Percentiles rank a stretch among this genome's conserved stretches.
Evolutionary conservation across 345 rosid genomes (phyloP).

Genomic region (Euphorbia peplus): DNA sequence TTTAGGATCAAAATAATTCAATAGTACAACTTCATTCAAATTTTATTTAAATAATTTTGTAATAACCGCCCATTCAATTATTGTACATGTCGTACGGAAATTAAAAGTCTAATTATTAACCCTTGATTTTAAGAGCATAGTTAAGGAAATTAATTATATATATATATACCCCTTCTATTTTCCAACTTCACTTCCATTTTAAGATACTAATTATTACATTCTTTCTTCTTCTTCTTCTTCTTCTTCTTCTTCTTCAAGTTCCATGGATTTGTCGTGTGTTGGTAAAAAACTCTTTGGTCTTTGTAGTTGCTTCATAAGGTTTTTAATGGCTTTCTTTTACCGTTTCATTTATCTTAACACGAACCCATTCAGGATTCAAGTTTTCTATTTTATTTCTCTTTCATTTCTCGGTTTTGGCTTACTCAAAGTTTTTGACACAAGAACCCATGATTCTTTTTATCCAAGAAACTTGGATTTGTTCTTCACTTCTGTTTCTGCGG

Average conservation of each 20-base stretch:
- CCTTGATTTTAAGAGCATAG: no score
- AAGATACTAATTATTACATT: no score
- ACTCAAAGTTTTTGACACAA: conserved; percentile 25
- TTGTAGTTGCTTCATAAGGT: not conserved
- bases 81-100: no score
- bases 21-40: no score
- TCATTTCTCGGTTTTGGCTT: conserved; percentile 8
- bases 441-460: conserved; percentile 22
- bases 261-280: not conserved
- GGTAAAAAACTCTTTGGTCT: not conserved
- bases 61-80: no score
- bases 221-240: not conserved
- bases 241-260: not conserved
- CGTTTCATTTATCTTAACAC: not conserved
- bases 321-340: not conserved
- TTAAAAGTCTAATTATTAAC: no score
- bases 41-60: no score
- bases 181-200: no score
- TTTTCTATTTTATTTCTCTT: conserved; percentile 1
- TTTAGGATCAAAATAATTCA: no score
- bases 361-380: conserved; percentile 15
- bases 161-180: no score
- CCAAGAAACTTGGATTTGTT: conserved; percentile 49
- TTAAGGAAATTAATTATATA: no score
- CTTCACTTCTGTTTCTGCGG: conserved; percentile 71